Conservation (phyloP, 345 rosid genomes). For the Anacardium occidentale region DNA sequence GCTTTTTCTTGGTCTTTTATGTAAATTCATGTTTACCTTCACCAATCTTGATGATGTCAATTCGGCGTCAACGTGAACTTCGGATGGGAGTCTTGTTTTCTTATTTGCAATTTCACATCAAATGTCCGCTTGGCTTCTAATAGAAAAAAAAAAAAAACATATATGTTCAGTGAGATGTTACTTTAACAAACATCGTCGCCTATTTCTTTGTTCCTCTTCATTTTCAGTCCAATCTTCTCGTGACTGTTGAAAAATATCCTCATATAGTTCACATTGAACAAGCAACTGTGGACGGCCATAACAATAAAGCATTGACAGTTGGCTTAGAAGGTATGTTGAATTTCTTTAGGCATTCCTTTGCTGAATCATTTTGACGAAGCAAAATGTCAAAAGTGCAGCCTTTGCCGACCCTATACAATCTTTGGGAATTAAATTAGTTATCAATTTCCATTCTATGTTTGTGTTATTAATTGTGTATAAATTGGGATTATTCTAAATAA, state of each 20-base stretch:
- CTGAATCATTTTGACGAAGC: slow-evolving; percentile 1
- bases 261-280: slow-evolving; percentile 65
- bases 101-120: background rate
- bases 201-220: slow-evolving; percentile 18
- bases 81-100: slow-evolving; percentile 51
- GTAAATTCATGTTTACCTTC: slow-evolving; percentile 34
- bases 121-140: background rate
- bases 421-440: too few relatives aligned
- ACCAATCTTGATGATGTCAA: slow-evolving; percentile 62
- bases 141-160: too few relatives aligned
- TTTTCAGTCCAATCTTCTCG: slow-evolving; percentile 67
- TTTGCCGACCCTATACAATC: too few relatives aligned
- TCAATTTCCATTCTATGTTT: too few relatives aligned
- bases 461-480: too few relatives aligned
- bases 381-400: background rate
- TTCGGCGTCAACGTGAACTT: slow-evolving; percentile 77
- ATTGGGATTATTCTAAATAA: too few relatives aligned
- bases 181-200: background rate
- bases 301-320: slow-evolving; percentile 30
- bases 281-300: slow-evolving; percentile 30
- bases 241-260: slow-evolving; percentile 67
- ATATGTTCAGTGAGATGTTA: background rate
- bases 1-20: slow-evolving; percentile 9
- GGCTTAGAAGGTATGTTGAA: slow-evolving; percentile 73
- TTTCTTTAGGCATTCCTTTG: slow-evolving; percentile 11